These are phyloP conservation scores for Calonectria pauciramosa DNA, from an alignment of 2,329 filamentous ascomycete species.

Conservation along the genomic window DNA sequence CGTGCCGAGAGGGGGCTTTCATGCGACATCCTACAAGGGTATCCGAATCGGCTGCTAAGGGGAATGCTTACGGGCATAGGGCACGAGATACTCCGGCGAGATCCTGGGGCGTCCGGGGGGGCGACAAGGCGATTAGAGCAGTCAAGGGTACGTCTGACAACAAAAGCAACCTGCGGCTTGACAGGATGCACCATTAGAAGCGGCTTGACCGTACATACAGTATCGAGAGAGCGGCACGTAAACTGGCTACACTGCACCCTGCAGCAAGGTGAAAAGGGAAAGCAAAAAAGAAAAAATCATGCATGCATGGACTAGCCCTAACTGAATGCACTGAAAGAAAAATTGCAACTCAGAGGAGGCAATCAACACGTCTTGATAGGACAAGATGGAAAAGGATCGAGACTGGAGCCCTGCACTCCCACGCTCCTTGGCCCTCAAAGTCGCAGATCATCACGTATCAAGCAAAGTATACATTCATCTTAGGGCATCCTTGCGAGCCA, in stretches of 20 bases:
- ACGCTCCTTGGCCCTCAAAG: not conserved
- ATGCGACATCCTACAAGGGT: not conserved
- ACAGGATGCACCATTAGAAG: not conserved
- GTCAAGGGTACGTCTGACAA: slow-evolving; percentile 3
- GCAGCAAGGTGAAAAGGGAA: not conserved
- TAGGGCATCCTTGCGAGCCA: not conserved
- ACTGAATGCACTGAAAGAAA: not conserved
- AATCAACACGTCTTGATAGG: not conserved
- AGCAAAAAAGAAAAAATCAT: not conserved
- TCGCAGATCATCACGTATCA: slow-evolving; percentile 16
- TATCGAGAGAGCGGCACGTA: not conserved
- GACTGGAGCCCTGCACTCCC: not conserved
- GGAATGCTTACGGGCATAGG: not conserved
- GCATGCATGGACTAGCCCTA: slow-evolving; percentile 5
- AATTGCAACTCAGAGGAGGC: not conserved
- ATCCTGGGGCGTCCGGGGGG: not conserved
- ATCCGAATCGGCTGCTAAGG: not conserved
- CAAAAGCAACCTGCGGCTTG: slow-evolving; percentile 7
- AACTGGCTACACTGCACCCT: slow-evolving; percentile 6
- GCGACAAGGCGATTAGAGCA: not conserved
- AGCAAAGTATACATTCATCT: not conserved
- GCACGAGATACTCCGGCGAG: not conserved
- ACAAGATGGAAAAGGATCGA: not conserved
- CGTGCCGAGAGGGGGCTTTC: not conserved
- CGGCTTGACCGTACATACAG: not conserved